Evolutionary conservation across 2,329 filamentous ascomycete species (phyloP).

Genomic region (Botrytis tulipae): DNA sequence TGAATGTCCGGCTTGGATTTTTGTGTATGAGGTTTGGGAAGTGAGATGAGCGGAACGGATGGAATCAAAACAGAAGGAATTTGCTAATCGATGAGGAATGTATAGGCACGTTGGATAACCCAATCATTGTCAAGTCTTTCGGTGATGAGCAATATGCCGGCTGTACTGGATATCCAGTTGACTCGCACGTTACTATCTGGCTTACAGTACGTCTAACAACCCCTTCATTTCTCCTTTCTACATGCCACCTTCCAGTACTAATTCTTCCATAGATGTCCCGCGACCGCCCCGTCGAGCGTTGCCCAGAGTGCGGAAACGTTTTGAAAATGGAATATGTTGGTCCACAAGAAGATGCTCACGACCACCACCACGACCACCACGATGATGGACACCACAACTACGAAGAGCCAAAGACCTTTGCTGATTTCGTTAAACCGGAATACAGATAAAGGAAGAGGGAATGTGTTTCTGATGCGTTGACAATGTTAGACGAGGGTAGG

Average conservation of each 20-base stretch:
- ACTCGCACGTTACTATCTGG: slow-evolving; percentile 90
- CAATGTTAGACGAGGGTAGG: neutral
- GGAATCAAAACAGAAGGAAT: neutral
- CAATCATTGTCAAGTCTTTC: slow-evolving; percentile 85
- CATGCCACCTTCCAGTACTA: neutral
- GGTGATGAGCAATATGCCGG: slow-evolving; percentile 96
- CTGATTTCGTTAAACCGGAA: slow-evolving; percentile 91
- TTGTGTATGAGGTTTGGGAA: neutral
- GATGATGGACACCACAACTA: slow-evolving; percentile 52
- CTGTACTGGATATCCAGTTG: slow-evolving; percentile 90
- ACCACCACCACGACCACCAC: slow-evolving; percentile 51
- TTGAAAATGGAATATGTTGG: slow-evolving; percentile 99
- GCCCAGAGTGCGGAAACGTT: slow-evolving; percentile 92
- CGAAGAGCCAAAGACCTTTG: slow-evolving; percentile 95
- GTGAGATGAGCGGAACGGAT: neutral
- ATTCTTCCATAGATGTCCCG: slow-evolving; percentile 64
- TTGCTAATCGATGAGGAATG: slow-evolving; percentile 23
- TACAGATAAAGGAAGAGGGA: slow-evolving; percentile 64
- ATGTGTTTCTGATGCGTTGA: neutral
- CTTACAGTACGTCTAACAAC: slow-evolving; percentile 61
- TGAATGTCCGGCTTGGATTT: neutral
- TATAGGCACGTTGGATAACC: slow-evolving; percentile 83
- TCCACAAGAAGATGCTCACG: slow-evolving; percentile 62
- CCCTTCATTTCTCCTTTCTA: neutral
- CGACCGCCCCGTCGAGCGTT: slow-evolving; percentile 89